phyloP scores from a whole-genome alignment of 805 yeast genomes.

The Candida khao-thaluensis region DNA sequence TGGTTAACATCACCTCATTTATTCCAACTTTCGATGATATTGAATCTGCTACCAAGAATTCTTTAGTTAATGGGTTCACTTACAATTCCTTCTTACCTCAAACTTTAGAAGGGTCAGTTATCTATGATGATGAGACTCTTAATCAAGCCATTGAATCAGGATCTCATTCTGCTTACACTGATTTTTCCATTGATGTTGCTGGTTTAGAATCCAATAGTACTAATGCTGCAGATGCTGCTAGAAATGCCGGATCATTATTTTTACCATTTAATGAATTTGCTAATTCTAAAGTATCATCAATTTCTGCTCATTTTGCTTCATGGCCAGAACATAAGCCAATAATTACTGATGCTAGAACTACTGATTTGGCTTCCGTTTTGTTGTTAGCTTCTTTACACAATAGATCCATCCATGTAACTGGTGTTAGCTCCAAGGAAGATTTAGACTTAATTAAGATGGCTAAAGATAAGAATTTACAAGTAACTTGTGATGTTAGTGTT shows the following conservation, averaged over 20 bases:
- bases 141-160: conserved; percentile 59
- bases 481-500: conserved; percentile 87
- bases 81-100: conserved; percentile 79
- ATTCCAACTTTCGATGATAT: conserved; percentile 71
- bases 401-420: conserved; percentile 85
- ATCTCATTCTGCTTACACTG: conserved; percentile 67
- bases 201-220: conserved; percentile 71
- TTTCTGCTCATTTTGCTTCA: conserved; percentile 72
- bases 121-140: conserved; percentile 65
- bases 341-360: conserved; percentile 87
- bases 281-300: conserved; percentile 68
- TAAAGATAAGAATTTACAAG: conserved; percentile 74
- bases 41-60: conserved; percentile 64
- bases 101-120: conserved; percentile 57
- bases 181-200: conserved; percentile 79
- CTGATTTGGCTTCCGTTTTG: conserved; percentile 89
- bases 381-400: conserved; percentile 84
- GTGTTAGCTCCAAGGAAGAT: conserved; percentile 78
- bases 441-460: conserved; percentile 81
- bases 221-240: conserved; percentile 59
- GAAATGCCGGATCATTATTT: conserved; percentile 73
- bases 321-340: conserved; percentile 88
- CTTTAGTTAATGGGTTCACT: conserved; percentile 86
- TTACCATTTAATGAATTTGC: conserved; percentile 76
- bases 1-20: conserved; percentile 77